Conservation (phyloP, 305 asterid species). For the Rubia peregrina region DNA sequence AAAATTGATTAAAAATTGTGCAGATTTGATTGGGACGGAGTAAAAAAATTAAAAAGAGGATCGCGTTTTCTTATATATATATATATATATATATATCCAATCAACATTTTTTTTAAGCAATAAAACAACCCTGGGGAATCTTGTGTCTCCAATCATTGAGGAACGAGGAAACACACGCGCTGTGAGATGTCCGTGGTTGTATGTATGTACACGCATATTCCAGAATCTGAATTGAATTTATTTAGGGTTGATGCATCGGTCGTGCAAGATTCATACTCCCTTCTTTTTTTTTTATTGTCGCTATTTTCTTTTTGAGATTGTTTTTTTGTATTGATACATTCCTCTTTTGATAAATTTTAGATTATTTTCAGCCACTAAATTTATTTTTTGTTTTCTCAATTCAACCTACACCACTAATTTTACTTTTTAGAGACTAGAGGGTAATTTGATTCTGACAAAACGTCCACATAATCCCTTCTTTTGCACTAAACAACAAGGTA, state of each 20-base stretch:
- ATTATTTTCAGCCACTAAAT: too few species aligned
- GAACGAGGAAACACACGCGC: not conserved
- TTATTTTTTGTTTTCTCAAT: too few species aligned
- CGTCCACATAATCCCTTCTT: not conserved
- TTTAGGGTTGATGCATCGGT: constrained; percentile 8
- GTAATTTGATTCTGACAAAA: constrained; percentile 1
- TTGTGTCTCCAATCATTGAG: constrained; percentile 13
- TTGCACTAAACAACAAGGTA: constrained; percentile 3
- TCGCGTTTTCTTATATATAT: not conserved
- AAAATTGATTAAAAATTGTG: too few species aligned
- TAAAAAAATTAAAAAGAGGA: not conserved
- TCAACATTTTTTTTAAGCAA: not conserved
- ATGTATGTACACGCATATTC: constrained; percentile 7
- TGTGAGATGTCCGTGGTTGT: not conserved
- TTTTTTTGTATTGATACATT: too few species aligned
- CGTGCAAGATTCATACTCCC: constrained; percentile 12
- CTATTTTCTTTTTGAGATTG: too few species aligned
- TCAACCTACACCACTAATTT: too few species aligned
- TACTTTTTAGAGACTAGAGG: too few species aligned
- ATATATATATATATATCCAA: not conserved
- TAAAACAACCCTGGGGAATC: not conserved
- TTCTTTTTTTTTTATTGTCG: too few species aligned
- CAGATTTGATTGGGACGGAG: too few species aligned
- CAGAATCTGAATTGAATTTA: constrained; percentile 4
- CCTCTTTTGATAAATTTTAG: too few species aligned